A percentile compares a stretch with the other conserved stretches of the same genome.
Conservation (phyloP, 441 rosid species). For the Isatis lusitanica region DNA sequence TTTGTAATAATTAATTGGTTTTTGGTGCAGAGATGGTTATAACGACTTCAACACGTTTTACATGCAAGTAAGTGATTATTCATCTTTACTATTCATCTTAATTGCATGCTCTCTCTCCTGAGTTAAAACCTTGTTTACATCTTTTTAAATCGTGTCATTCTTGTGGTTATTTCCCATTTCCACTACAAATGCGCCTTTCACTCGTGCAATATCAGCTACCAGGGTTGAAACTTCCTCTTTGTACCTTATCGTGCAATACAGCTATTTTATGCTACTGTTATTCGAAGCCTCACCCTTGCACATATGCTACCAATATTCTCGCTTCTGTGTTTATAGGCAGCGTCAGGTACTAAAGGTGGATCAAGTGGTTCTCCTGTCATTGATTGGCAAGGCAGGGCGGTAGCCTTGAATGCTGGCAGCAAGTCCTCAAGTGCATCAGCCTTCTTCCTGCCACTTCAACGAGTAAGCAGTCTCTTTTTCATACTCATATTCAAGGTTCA, state of each 20-base stretch:
- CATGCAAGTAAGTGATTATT: conserved; percentile 80
- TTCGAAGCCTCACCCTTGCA: background rate
- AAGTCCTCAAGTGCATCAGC: conserved; percentile 89
- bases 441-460: conserved; percentile 82
- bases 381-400: conserved; percentile 94
- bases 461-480: conserved; percentile 50
- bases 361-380: conserved; percentile 99
- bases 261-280: conserved; percentile 3
- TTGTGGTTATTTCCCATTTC: background rate
- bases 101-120: background rate
- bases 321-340: conserved; percentile 61
- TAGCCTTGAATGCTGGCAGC: conserved; percentile 98
- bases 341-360: conserved; percentile 97
- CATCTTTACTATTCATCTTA: background rate
- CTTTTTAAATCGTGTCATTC: background rate
- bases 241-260: conserved; percentile 16
- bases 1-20: background rate
- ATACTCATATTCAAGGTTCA: conserved; percentile 12
- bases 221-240: conserved; percentile 8
- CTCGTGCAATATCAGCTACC: background rate
- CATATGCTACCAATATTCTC: conserved; percentile 14
- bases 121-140: conserved; percentile 13
- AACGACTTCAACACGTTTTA: conserved; percentile 99
- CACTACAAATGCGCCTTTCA: background rate
- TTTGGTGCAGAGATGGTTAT: conserved; percentile 92